Evolutionary conservation across 371 early-diverging fungal species (phyloP).

Genomic region (Saksenaea oblongispora): DNA sequence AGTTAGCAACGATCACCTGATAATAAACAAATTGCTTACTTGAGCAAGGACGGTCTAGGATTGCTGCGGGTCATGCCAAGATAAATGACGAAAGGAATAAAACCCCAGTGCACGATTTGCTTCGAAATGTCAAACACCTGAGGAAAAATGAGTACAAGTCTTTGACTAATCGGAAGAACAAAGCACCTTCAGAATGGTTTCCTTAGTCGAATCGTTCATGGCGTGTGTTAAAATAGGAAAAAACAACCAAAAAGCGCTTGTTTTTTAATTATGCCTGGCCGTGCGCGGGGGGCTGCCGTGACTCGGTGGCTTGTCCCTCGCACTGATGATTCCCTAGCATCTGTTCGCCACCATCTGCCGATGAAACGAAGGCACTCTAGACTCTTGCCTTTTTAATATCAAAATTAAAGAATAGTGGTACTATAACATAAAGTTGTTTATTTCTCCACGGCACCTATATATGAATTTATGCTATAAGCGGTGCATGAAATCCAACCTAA

Average conservation of each 20-base stretch:
- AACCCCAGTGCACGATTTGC: conserved; percentile 67
- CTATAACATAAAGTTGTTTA: no score
- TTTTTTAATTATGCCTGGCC: background rate
- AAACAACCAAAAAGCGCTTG: conserved; percentile 3
- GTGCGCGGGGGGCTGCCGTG: background rate
- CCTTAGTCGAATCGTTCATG: conserved; percentile 58
- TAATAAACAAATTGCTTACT: conserved; percentile 26
- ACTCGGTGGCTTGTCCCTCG: background rate
- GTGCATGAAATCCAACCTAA: no score
- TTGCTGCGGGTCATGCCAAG: conserved; percentile 63
- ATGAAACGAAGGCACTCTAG: background rate
- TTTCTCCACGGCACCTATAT: no score
- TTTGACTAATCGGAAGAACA: background rate
- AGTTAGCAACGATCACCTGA: background rate
- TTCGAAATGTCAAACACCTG: conserved; percentile 59
- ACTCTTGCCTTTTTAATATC: background rate
- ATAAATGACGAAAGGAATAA: conserved; percentile 68
- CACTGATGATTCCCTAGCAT: no score
- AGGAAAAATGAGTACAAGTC: background rate
- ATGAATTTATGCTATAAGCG: no score
- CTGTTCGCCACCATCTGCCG: no score
- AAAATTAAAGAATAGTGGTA: background rate
- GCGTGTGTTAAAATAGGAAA: background rate
- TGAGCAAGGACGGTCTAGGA: conserved; percentile 64
- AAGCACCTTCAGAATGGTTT: conserved; percentile 45